phyloP scores from a whole-genome alignment of 2,329 filamentous ascomycete genomes.

The Calonectria montana region DNA sequence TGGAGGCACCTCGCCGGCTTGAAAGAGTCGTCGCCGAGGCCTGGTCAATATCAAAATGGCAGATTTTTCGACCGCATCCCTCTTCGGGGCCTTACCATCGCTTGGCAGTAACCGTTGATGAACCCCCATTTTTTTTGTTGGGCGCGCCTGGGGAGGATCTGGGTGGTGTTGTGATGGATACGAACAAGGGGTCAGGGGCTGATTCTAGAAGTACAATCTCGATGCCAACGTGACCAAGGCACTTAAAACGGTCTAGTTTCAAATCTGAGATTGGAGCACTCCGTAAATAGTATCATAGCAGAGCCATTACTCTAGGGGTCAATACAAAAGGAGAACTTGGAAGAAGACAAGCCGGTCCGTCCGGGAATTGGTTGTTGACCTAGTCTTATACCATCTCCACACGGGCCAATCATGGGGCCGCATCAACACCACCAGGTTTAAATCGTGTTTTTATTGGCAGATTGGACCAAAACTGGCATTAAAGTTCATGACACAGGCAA shows the following conservation, averaged over 20 bases:
- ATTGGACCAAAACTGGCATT: neutral
- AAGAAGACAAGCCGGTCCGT: neutral
- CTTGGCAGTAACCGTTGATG: neutral
- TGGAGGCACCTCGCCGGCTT: slow-evolving; percentile 10
- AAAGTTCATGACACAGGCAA: neutral
- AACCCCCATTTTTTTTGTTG: neutral
- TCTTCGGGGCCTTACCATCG: neutral
- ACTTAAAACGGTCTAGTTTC: neutral
- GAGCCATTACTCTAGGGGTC: neutral
- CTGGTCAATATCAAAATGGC: neutral
- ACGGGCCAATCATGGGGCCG: slow-evolving; percentile 2
- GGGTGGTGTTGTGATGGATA: neutral
- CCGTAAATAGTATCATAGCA: neutral
- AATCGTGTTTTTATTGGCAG: neutral
- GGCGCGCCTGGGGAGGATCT: neutral
- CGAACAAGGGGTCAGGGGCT: neutral
- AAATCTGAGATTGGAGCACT: neutral
- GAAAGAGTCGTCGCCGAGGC: neutral
- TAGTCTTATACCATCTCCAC: neutral
- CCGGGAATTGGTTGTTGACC: neutral
- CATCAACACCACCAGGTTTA: neutral
- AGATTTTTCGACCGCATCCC: neutral
- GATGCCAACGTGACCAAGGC: neutral
- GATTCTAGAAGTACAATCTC: neutral
- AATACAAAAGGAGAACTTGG: neutral